These are phyloP conservation scores for Hortiboletus flavorubellus DNA, from an alignment of 768 basidiomycete genomes.

Conservation along the genomic window DNA sequence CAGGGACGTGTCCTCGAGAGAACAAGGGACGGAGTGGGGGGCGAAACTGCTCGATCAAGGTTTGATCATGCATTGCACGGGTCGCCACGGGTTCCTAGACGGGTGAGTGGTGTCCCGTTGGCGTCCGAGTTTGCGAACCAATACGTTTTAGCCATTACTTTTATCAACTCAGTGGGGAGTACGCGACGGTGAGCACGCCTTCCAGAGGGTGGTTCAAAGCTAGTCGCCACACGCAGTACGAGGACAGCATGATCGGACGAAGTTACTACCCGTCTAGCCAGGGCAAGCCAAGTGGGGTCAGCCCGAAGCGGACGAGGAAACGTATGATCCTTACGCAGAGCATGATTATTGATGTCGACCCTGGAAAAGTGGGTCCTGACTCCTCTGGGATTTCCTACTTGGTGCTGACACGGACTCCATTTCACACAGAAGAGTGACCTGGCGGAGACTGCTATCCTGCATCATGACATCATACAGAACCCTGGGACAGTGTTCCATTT, in stretches of 20 bases:
- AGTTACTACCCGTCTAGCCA: slow-evolving; percentile 37
- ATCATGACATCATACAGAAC: slow-evolving; percentile 95
- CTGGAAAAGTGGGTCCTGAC: slow-evolving; percentile 53
- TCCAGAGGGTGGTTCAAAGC: slow-evolving; percentile 63
- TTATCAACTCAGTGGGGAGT: slow-evolving; percentile 79
- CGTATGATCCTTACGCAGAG: slow-evolving; percentile 78
- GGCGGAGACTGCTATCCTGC: slow-evolving; percentile 83
- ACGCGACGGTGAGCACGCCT: slow-evolving; percentile 65
- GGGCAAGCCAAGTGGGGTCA: slow-evolving; percentile 34
- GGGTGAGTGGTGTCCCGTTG: slow-evolving; percentile 50
- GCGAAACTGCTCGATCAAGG: slow-evolving; percentile 74
- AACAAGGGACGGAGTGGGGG: slow-evolving; percentile 80
- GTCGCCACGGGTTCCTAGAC: slow-evolving; percentile 80
- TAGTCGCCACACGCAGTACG: slow-evolving; percentile 40
- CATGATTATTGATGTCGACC: slow-evolving; percentile 88
- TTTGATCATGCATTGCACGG: slow-evolving; percentile 79
- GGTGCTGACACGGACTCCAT: slow-evolving; percentile 7
- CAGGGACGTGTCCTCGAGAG: slow-evolving; percentile 78
- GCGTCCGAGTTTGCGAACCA: not conserved
- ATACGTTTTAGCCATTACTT: slow-evolving; percentile 69
- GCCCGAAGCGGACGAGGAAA: slow-evolving; percentile 50
- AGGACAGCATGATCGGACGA: slow-evolving; percentile 37
- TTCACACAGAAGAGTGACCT: slow-evolving; percentile 76
- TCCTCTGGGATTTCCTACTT: not conserved
- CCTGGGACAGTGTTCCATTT: slow-evolving; percentile 95